Base-by-base conservation (phyloP, 495 filamentous ascomycete species). In the Penicillium silybi region DNA sequence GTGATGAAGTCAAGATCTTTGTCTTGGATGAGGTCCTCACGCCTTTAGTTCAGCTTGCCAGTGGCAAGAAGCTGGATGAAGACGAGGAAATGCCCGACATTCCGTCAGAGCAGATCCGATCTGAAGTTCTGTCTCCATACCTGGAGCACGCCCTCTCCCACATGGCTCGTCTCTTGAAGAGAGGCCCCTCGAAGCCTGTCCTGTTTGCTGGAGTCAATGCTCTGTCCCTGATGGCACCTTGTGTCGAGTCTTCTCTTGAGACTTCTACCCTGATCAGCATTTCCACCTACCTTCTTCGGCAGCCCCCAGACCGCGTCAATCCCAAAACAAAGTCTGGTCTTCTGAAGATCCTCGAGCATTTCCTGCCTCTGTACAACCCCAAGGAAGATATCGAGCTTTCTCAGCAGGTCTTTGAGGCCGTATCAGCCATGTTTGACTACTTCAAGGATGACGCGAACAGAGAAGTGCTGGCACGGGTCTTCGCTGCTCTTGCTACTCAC, bases 1-100 rank as follows among this genome's bases (percentile, higher is more conserved):
- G 91, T 62, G 90, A 96, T 54, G 85, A 91, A 48, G 92, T 97
- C 53, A 92, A 92, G 56, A 62, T 87, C 0, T 96, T 88, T 63
- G 80, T 91, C 1, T 71, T 98, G 18, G 79, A 81, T 50, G 71
- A 87, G 13, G 84, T 96, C 39, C 59, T 97, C 38, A 57, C 65
- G 9, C 72, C 74, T 27, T 75, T 96, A 44, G 72, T 89, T 41
- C 64, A 70, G 7, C 66, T 86, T 29, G 76, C 83, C 4, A 73
- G 62, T 49, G 71, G 58, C 64, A 74, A 71, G 72, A 61, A 69
- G 64, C 43, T 75, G 5, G 37, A 70, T 37, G 80, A 65, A 50
- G 57, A 53, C 57, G 76, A 64, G 17, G 77, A 81, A 49, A 80
- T 83, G 70, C 69, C 79, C n/a, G 75, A 80, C 39, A 58, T 76